A percentile compares a stretch with the other conserved stretches of the same genome.
phyloP scores from a whole-genome alignment of 2,329 filamentous ascomycete species.

The Aspergillus aculeatus region DNA sequence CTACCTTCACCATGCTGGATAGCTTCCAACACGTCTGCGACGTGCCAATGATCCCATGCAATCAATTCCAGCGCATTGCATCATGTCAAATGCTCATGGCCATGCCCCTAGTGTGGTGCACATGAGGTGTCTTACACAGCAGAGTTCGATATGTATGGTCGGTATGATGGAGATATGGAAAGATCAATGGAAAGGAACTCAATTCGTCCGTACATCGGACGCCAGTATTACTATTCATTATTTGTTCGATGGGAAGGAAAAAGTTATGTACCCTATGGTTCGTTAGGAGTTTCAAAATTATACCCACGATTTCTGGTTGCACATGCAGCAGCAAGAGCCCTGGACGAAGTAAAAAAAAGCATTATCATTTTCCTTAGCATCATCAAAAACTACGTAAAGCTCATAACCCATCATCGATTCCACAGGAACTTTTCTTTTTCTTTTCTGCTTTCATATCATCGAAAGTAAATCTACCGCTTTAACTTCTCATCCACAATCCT shows the following conservation, averaged over 20 bases:
- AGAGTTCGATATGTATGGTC: neutral
- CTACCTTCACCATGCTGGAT: neutral
- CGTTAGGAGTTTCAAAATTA: conserved; percentile 14
- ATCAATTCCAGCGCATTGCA: neutral
- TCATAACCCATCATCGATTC: neutral
- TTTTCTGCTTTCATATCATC: neutral
- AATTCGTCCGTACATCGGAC: neutral
- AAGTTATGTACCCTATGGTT: neutral
- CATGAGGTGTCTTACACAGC: neutral
- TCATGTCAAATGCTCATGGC: neutral
- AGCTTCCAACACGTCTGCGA: neutral
- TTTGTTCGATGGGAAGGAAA: neutral
- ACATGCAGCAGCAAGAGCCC: neutral
- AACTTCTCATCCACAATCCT: conserved; percentile 72
- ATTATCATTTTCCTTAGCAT: too few relatives aligned
- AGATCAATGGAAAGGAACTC: neutral
- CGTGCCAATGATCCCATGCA: neutral
- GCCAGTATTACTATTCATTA: neutral
- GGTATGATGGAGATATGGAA: neutral
- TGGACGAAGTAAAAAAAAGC: neutral
- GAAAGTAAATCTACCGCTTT: conserved; percentile 34
- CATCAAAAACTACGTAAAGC: neutral
- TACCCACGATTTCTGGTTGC: conserved; percentile 14
- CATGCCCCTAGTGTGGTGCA: neutral
- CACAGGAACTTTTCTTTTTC: neutral